Evolutionary conservation across 495 filamentous ascomycete species (phyloP).

Genomic region (Aspergillus hancockii): DNA sequence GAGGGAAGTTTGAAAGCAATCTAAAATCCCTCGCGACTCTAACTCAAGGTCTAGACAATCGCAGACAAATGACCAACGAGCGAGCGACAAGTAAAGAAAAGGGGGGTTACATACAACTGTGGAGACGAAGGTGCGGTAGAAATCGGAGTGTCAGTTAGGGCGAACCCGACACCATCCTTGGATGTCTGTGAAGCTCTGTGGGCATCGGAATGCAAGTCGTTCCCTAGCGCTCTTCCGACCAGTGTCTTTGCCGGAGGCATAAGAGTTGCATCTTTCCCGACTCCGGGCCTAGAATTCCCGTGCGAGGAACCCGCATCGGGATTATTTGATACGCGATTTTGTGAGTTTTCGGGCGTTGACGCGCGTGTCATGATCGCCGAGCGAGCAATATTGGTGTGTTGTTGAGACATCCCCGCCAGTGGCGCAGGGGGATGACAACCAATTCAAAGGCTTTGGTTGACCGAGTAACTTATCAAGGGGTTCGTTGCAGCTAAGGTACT

Average conservation of each 20-base stretch:
- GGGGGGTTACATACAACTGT: constrained; percentile 58
- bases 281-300: constrained; percentile 23
- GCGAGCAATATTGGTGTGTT: constrained; percentile 51
- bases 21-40: neutral
- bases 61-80: constrained; percentile 21
- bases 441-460: constrained; percentile 8
- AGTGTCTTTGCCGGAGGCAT: constrained; percentile 46
- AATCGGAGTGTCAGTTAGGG: constrained; percentile 67
- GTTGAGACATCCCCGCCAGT: constrained; percentile 27
- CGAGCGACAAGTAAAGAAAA: constrained; percentile 18
- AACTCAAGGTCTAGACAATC: constrained; percentile 12
- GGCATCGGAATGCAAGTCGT: constrained; percentile 49
- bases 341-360: constrained; percentile 31
- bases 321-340: constrained; percentile 8
- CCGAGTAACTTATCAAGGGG: neutral
- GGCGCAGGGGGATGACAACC: constrained; percentile 23
- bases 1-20: constrained; percentile 3
- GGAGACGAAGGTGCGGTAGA: constrained; percentile 71
- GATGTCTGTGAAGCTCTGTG: constrained; percentile 44
- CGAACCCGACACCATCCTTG: constrained; percentile 55
- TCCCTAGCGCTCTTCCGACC: constrained; percentile 49
- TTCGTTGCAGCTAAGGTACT: neutral
- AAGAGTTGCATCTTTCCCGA: constrained; percentile 36
- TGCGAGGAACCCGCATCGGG: constrained; percentile 27
- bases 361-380: constrained; percentile 58